phyloP scores from a whole-genome alignment of 2,329 filamentous ascomycete species.

The Aspergillus jensenii region DNA sequence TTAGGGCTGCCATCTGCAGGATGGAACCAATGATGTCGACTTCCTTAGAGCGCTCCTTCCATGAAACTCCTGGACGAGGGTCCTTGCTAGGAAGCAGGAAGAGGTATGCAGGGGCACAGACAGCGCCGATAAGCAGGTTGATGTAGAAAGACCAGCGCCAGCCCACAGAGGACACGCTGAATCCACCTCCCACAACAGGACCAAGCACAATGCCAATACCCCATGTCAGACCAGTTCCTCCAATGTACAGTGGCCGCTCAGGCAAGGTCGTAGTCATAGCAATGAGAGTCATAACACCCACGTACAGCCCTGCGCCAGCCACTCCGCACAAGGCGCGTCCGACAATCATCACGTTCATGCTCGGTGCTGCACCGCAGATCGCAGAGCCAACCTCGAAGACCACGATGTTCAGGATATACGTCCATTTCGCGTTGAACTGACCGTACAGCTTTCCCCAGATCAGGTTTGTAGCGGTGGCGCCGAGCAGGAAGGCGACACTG shows the following conservation, averaged over 20 bases:
- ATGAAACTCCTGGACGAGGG: slow-evolving; percentile 21
- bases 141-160: slow-evolving; percentile 6
- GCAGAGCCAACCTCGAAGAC: slow-evolving; percentile 7
- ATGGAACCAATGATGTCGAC: slow-evolving; percentile 49
- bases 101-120: slow-evolving; percentile 44
- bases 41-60: slow-evolving; percentile 26
- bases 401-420: not conserved
- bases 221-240: slow-evolving; percentile 36
- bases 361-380: slow-evolving; percentile 3
- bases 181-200: slow-evolving; percentile 24
- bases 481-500: slow-evolving; percentile 8
- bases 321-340: slow-evolving; percentile 9
- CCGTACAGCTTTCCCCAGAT: slow-evolving; percentile 4
- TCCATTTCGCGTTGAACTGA: slow-evolving; percentile 43
- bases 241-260: slow-evolving; percentile 32
- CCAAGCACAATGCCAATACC: slow-evolving; percentile 38
- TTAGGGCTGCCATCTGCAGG: slow-evolving; percentile 45
- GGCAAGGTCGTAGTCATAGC: slow-evolving; percentile 19
- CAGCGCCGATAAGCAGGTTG: slow-evolving; percentile 31
- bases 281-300: slow-evolving; percentile 28
- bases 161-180: not conserved
- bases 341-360: slow-evolving; percentile 5
- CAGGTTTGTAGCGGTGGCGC: not conserved
- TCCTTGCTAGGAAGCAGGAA: slow-evolving; percentile 40
- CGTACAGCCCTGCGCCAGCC: slow-evolving; percentile 26